Evolutionary conservation across 257 asterid species (phyloP), one percentile per base, ranked within the genome.

Genomic region (Ajuga chamaepitys): DNA sequence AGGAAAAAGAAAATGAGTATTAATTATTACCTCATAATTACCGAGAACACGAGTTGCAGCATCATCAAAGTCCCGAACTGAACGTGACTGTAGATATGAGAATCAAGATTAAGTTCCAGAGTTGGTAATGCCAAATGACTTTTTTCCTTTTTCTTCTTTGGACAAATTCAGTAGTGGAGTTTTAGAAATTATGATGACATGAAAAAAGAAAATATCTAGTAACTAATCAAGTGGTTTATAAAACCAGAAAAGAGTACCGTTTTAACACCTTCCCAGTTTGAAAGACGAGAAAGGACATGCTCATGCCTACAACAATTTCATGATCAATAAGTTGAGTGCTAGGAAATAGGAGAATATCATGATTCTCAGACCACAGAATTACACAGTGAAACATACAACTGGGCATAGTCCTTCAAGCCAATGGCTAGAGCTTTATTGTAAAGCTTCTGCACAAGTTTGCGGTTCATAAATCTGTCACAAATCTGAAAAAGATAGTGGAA

Each of bases 231-330:
- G 47, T 48, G 61, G 42, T 10, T 20, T 18, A 60, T 21, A 22
- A 60, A 70, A 47, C 68, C 57, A 34, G n/a, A n/a, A 58, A 45
- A 44, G 34, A 12, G 1, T 52, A 91, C 98, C 98, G 77, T 86
- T 72, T 76, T 64, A 76, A 91, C 74, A 79, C 96, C 92, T 74
- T 91, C 96, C 98, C 98, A 91, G 80, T 91, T 83, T 75, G 86
- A 79, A 72, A 88, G 82, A 57, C 95, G 92, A 70, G 96, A 78
- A 48, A 88, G 75, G 74, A 82, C 82, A 44, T 73, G 77, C 70
- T 83, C 87, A 59, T 91, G 96, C 88, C 98, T 91, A 55, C 77
- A 77, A 56, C 51, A 76, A 37, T 58, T 47, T 14, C 58, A 74
- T 70, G 32, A 42, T 58, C 37, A 70, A 56, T 69, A 70, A 24